Conservation (phyloP, 495 filamentous ascomycete genomes). For the Aspergillus saccharolyticus region DNA sequence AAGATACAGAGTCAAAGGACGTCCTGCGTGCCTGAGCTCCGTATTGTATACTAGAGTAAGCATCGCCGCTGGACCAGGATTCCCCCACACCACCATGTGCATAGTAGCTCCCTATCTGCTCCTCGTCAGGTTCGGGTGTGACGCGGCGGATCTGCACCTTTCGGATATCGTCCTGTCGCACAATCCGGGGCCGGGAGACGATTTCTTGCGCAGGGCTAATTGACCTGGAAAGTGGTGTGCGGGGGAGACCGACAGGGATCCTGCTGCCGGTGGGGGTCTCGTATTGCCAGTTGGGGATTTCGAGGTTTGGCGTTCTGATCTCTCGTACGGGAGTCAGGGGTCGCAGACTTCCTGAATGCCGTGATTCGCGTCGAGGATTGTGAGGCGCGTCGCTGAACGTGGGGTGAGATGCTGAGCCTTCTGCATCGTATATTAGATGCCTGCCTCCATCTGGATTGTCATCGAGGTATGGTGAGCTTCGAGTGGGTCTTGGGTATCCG, state of each 20-base stretch:
- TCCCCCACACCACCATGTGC: conserved; percentile 32
- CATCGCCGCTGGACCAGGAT: conserved; percentile 25
- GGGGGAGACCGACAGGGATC: conserved; percentile 7
- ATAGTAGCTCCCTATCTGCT: conserved; percentile 25
- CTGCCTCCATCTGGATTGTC: conserved; percentile 6
- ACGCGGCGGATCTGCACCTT: conserved; percentile 31
- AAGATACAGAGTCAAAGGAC: conserved; percentile 5
- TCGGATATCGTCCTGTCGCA: conserved; percentile 35
- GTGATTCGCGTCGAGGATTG: conserved; percentile 6
- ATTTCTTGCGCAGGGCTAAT: conserved; percentile 24
- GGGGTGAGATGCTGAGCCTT: conserved; percentile 17
- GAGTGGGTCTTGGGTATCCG: conserved; percentile 7
- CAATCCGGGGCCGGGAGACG: conserved; percentile 31
- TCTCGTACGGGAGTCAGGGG: conserved; percentile 24
- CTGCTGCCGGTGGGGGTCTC: neutral
- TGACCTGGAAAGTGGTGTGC: conserved; percentile 7
- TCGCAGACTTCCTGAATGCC: conserved; percentile 18
- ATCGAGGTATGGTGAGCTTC: conserved; percentile 5
- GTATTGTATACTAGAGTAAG: neutral
- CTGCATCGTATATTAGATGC: conserved; percentile 2
- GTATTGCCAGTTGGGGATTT: conserved; percentile 3
- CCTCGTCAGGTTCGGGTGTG: conserved; percentile 21
- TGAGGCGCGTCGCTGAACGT: conserved; percentile 13
- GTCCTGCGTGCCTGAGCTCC: neutral
- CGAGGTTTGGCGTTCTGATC: conserved; percentile 17